phyloP scores from a whole-genome alignment of 768 basidiomycete species.

The Boletellus sp. region DNA sequence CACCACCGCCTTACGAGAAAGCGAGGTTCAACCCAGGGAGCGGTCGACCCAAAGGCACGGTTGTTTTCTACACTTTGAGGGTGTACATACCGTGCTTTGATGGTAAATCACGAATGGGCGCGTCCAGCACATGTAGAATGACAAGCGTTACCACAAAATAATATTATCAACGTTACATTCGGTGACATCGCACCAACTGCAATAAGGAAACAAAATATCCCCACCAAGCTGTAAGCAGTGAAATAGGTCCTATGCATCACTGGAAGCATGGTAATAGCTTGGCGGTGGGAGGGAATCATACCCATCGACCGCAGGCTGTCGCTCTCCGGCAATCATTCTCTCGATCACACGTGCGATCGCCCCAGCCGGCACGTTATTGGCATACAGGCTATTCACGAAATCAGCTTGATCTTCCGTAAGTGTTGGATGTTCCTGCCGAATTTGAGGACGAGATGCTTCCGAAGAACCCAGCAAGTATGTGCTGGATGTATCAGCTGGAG shows the following conservation, averaged over 20 bases:
- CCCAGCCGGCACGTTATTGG: slow-evolving; percentile 24
- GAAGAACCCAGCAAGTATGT: too few relatives aligned
- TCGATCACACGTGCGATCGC: slow-evolving; percentile 26
- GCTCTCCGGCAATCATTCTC: slow-evolving; percentile 23
- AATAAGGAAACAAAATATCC: not conserved
- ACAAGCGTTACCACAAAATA: not conserved
- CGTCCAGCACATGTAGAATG: too few relatives aligned
- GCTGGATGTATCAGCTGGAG: too few relatives aligned
- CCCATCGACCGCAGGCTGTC: slow-evolving; percentile 3
- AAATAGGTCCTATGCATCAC: not conserved
- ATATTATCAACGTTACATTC: not conserved
- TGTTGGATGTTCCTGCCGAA: slow-evolving; percentile 8
- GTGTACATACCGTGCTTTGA: too few relatives aligned
- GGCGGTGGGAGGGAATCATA: slow-evolving; percentile 13
- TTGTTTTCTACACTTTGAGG: too few relatives aligned
- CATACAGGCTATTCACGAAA: slow-evolving; percentile 25
- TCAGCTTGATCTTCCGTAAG: slow-evolving; percentile 22
- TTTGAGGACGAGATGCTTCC: slow-evolving; percentile 1
- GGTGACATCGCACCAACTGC: not conserved
- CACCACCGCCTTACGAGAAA: too few relatives aligned
- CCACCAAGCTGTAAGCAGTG: not conserved
- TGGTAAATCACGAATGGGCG: too few relatives aligned
- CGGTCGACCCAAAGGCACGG: too few relatives aligned
- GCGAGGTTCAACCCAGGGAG: too few relatives aligned
- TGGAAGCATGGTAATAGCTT: slow-evolving; percentile 8